Percentiles rank a stretch among this genome's conserved stretches.
Evolutionary conservation across 73 alveolate species (phyloP).

Genomic region (Urostyla sp.): DNA sequence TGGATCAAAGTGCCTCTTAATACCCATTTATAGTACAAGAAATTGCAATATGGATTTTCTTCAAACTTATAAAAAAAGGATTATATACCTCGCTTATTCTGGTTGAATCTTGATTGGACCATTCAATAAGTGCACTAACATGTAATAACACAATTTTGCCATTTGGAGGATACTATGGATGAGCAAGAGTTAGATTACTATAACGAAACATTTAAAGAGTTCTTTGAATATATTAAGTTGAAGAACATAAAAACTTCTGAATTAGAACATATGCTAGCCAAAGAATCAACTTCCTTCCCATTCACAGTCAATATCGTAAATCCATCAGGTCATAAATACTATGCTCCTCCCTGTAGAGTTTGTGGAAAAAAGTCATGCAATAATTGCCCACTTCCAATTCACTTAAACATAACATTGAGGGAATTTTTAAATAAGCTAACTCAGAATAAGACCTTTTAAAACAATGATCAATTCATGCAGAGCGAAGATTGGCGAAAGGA

Average conservation of each 20-base stretch:
- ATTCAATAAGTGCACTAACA: constrained; percentile 6
- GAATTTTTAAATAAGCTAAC: constrained; percentile 17
- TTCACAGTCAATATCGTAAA: constrained; percentile 13
- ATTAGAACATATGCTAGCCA: background rate
- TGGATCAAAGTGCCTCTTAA: too few relatives aligned
- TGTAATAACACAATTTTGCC: background rate
- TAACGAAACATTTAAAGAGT: constrained; percentile 18
- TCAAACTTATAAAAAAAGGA: constrained; percentile 30
- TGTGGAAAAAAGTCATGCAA: constrained; percentile 41
- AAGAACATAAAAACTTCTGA: background rate
- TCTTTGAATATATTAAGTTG: background rate
- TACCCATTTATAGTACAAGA: too few relatives aligned
- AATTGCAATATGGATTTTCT: too few relatives aligned
- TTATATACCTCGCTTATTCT: constrained; percentile 51
- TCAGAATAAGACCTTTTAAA: constrained; percentile 9
- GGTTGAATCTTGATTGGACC: constrained; percentile 16
- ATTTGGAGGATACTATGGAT: background rate
- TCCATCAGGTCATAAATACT: background rate
- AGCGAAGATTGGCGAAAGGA: constrained; percentile 1
- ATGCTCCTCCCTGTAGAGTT: constrained; percentile 47
- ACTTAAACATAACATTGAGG: background rate
- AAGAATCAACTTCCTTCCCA: constrained; percentile 13
- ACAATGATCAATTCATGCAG: constrained; percentile 21
- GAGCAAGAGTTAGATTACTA: constrained; percentile 2
- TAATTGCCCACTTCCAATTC: constrained; percentile 54